Conservation (phyloP, 768 basidiomycete genomes). For the Termitomyces sp. region DNA sequence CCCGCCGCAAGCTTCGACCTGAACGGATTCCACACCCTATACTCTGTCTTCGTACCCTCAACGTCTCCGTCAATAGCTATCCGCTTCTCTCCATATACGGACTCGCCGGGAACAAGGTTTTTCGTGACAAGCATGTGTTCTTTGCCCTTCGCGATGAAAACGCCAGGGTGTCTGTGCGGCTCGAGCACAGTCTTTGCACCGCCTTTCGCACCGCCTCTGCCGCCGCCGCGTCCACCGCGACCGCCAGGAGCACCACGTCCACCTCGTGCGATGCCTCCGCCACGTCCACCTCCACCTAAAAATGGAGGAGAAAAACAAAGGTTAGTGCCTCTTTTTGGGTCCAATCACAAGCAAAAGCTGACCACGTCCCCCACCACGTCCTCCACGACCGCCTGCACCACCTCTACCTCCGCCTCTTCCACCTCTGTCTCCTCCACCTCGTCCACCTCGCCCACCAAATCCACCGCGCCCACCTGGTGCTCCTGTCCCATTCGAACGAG, state of each 20-base stretch:
- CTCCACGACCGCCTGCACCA: constrained; percentile 30
- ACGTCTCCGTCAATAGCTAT: constrained; percentile 77
- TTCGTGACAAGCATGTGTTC: constrained; percentile 96
- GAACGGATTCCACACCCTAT: constrained; percentile 99
- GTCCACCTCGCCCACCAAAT: constrained; percentile 43
- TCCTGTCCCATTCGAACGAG: constrained; percentile 19
- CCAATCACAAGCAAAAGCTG: constrained; percentile 1
- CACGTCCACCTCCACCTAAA: constrained; percentile 20
- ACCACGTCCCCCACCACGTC: constrained; percentile 36
- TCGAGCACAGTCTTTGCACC: constrained; percentile 89
- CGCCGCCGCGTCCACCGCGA: constrained; percentile 40
- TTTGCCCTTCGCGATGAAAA: constrained; percentile 97
- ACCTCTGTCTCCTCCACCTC: constrained; percentile 25
- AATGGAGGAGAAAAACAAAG: neutral
- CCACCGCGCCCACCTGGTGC: constrained; percentile 75
- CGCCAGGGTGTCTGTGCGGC: constrained; percentile 89
- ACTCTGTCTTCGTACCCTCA: constrained; percentile 87
- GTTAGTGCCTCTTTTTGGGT: neutral
- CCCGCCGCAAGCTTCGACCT: constrained; percentile 95
- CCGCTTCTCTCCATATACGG: constrained; percentile 97
- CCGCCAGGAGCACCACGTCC: constrained; percentile 36
- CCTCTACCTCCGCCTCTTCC: constrained; percentile 33
- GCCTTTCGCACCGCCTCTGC: constrained; percentile 67
- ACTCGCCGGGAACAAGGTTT: constrained; percentile 96
- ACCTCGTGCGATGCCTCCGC: constrained; percentile 21